Percentiles rank a stretch among this genome's conserved stretches.
Evolutionary conservation across 2,329 filamentous ascomycete species (phyloP).

Genomic region (Juglanconis juglandina): DNA sequence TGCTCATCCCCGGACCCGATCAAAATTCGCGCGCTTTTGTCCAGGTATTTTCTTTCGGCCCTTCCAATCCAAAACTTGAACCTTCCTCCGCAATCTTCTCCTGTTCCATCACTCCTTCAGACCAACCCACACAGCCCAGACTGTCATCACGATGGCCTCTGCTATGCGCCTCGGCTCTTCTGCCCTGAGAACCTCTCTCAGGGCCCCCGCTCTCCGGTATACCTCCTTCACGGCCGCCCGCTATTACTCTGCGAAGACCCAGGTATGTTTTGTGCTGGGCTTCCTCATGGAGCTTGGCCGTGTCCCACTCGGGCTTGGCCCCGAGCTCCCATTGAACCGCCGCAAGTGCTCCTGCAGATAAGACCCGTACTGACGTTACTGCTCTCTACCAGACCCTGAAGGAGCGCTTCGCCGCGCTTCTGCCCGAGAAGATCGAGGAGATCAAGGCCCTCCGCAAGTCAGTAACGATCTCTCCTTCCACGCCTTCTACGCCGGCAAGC

Average conservation of each 20-base stretch:
- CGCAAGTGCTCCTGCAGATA: slow-evolving; percentile 8
- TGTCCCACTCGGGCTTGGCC: neutral
- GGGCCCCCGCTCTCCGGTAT: slow-evolving; percentile 64
- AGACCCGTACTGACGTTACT: slow-evolving; percentile 22
- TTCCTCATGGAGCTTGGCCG: neutral
- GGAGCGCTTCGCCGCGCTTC: slow-evolving; percentile 94
- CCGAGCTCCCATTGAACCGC: neutral
- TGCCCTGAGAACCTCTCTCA: slow-evolving; percentile 74
- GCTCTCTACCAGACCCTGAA: slow-evolving; percentile 71
- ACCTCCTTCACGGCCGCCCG: slow-evolving; percentile 78
- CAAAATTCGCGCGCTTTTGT: slow-evolving; percentile 21
- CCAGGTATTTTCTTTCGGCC: slow-evolving; percentile 24
- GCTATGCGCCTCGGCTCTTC: slow-evolving; percentile 77
- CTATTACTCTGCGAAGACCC: slow-evolving; percentile 89
- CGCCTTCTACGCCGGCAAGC: slow-evolving; percentile 11
- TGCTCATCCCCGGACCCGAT: neutral
- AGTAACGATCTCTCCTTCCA: slow-evolving; percentile 32
- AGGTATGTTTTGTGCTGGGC: slow-evolving; percentile 53
- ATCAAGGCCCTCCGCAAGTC: slow-evolving; percentile 98
- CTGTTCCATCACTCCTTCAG: slow-evolving; percentile 31
- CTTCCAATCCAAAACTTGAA: neutral
- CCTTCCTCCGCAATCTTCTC: slow-evolving; percentile 30
- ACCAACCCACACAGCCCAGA: slow-evolving; percentile 25
- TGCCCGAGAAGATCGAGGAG: slow-evolving; percentile 93
- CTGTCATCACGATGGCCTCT: slow-evolving; percentile 68